Conservation (phyloP, 2,329 filamentous ascomycete genomes). For the Colletotrichum chrysophilum region DNA sequence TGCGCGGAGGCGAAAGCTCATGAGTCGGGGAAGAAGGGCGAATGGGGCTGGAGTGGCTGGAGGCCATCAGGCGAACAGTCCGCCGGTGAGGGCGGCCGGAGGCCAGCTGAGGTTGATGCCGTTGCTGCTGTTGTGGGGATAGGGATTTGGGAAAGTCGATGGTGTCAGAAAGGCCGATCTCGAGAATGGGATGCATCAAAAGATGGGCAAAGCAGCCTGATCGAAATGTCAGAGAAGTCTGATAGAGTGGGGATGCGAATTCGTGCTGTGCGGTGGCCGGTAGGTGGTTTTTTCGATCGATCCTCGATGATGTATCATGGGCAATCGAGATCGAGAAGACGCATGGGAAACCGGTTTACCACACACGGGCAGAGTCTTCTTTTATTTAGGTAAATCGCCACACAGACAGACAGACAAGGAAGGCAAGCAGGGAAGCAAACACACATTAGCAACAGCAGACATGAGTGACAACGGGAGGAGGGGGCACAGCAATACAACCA, state of each 20-base stretch:
- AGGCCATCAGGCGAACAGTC: neutral
- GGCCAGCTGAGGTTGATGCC: neutral
- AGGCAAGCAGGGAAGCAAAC: too few species aligned
- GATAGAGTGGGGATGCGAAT: neutral
- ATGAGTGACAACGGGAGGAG: too few species aligned
- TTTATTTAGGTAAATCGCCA: neutral
- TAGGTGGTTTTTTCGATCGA: neutral
- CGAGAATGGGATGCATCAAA: neutral
- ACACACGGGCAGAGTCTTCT: neutral
- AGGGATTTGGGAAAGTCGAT: neutral
- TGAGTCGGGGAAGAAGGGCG: neutral
- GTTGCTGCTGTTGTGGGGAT: neutral
- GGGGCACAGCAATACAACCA: too few species aligned
- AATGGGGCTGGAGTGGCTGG: neutral
- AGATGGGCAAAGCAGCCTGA: neutral
- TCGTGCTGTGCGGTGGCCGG: neutral
- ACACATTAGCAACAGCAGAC: too few species aligned
- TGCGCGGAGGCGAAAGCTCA: neutral
- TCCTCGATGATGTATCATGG: neutral
- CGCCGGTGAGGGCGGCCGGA: neutral
- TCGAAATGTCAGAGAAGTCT: neutral
- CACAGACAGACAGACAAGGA: neutral
- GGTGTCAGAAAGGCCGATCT: neutral
- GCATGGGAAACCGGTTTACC: neutral
- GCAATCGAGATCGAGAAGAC: neutral